Base-by-base conservation (phyloP, 306 rosid species). In the Trichosanthes truncata region DNA sequence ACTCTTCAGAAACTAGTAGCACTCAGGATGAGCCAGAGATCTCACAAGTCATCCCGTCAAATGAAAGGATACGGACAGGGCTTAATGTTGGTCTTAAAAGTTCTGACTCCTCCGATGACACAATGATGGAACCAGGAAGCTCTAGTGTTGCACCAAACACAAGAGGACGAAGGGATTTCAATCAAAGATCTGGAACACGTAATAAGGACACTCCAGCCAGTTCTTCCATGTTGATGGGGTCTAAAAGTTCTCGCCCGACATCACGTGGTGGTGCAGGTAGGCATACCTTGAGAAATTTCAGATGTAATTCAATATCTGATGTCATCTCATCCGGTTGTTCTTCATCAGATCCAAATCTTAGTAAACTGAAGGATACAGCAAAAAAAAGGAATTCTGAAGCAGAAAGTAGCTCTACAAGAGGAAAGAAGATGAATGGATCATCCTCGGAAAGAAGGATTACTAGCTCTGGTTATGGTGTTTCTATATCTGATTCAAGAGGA, bases 341-440 rank as follows among this genome's bases (percentile, higher is more conserved):
- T 6, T 80, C 90, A 65, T 87, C 94, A 65, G 92, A 93, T 85
- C 78, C 90, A 84, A 89, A 82, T 56, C 52, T 77, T 25, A 85
- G 74, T 85, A 87, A 74, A 86, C 88, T 82, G 82, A 93, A 87
- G 78, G 97, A 91, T 59, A 59, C 78, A 9, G 77, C 84, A 20
- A 93, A 88, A 83, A 93, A 81, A 83, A 91, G 92, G 88, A 89
- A 85, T 78, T 86, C 90, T 62, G 96, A 90, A 84, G 97, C 93
- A 80, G 98, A 96, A 89, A 87, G 90, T 81, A 93, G 99, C 82
- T 91, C 97, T 81, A 67, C 88, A 46, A 86, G 83, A 88, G 99
- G 96, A 80, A 96, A 93, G 89, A 96, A 91, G 85, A 91, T 89
- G 35, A 91, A 82, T 18, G 97, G 93, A 4, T 83, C 91, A 53